Conservation (phyloP, 192 early-diverging fungal genomes). For the Chytriomyces sp. region DNA sequence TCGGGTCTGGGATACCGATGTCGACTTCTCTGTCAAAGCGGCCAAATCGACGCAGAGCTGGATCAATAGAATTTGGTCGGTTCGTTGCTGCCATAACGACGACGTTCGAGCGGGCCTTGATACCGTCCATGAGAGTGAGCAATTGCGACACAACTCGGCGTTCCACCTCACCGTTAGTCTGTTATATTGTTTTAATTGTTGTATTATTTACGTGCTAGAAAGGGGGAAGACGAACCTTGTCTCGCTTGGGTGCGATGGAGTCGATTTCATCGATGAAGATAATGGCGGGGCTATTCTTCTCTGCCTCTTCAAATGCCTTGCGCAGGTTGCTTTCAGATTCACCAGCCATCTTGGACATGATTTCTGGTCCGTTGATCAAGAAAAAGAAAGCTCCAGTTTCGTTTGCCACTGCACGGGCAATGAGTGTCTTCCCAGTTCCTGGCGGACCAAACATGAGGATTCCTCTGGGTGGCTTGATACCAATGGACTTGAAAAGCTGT, state of each 20-base stretch:
- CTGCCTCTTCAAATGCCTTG: slow-evolving; percentile 98
- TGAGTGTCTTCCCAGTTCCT: slow-evolving; percentile 98
- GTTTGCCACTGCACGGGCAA: slow-evolving; percentile 98
- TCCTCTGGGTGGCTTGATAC: slow-evolving; percentile 97
- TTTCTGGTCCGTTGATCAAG: slow-evolving; percentile 98
- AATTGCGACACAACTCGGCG: slow-evolving; percentile 98
- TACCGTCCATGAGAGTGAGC: slow-evolving; percentile 97
- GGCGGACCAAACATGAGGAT: slow-evolving; percentile 98
- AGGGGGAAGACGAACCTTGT: slow-evolving; percentile 63
- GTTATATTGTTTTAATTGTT: background rate
- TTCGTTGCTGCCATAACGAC: slow-evolving; percentile 99
- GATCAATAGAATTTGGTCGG: slow-evolving; percentile 97
- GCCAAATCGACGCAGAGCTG: slow-evolving; percentile 97
- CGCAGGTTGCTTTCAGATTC: slow-evolving; percentile 97
- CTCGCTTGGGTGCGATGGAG: slow-evolving; percentile 98
- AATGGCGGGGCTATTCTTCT: slow-evolving; percentile 96
- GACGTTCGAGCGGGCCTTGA: slow-evolving; percentile 95
- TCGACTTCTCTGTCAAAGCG: slow-evolving; percentile 99
- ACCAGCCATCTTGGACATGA: slow-evolving; percentile 99
- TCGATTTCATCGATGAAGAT: slow-evolving; percentile 99
- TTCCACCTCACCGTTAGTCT: slow-evolving; percentile 98
- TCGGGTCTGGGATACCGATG: slow-evolving; percentile 99
- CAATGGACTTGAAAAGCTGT: slow-evolving; percentile 98
- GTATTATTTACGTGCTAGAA: background rate
- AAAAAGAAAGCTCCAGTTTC: slow-evolving; percentile 99